Evolutionary conservation across 2,329 filamentous ascomycete genomes (phyloP).

Genomic region (Ascochyta viciae-villosae): DNA sequence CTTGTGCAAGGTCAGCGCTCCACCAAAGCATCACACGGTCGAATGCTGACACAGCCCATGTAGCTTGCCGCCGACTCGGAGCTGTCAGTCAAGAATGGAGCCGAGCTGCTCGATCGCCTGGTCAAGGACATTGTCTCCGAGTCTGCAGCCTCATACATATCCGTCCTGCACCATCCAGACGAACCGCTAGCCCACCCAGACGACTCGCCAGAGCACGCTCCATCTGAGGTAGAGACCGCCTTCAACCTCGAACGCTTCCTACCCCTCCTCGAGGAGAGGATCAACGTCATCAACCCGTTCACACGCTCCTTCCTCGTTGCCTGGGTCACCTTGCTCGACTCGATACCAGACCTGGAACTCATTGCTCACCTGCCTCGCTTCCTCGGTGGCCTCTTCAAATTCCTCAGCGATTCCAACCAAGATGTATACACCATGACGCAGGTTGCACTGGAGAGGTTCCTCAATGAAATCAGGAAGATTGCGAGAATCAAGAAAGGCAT

Average conservation of each 20-base stretch:
- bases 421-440: constrained; percentile 97
- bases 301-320: constrained; percentile 94
- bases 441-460: constrained; percentile 84
- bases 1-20: constrained; percentile 78
- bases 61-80: constrained; percentile 96
- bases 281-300: constrained; percentile 92
- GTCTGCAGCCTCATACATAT: constrained; percentile 93
- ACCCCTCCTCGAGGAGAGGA: constrained; percentile 89
- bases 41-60: constrained; percentile 26
- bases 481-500: constrained; percentile 91
- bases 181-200: constrained; percentile 57
- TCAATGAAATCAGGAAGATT: constrained; percentile 94
- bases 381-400: constrained; percentile 85
- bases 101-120: constrained; percentile 90
- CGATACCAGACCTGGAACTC: constrained; percentile 93
- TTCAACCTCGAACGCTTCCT: constrained; percentile 93
- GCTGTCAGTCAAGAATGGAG: constrained; percentile 96
- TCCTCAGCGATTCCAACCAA: constrained; percentile 86
- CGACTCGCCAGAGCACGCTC: constrained; percentile 27
- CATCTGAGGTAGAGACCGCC: constrained; percentile 71
- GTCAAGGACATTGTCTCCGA: constrained; percentile 97
- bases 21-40: neutral
- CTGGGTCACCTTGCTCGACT: constrained; percentile 94
- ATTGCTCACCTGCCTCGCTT: constrained; percentile 94
- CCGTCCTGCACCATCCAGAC: constrained; percentile 73